Conservation (phyloP, 306 rosid species). For the Amphicarpaea edgeworthii region DNA sequence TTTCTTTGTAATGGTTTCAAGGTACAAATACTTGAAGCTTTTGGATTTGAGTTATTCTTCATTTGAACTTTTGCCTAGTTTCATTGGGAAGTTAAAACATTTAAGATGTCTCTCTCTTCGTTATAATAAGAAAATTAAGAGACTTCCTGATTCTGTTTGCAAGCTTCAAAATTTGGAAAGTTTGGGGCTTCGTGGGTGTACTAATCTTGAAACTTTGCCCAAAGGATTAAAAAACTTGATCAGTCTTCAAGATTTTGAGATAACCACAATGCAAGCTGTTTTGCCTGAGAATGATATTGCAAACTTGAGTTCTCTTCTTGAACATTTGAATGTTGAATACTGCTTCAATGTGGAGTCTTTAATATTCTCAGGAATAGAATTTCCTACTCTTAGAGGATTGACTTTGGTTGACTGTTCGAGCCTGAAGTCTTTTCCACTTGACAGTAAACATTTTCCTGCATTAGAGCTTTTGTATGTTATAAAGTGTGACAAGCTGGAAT, state of each 20-base stretch:
- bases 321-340: neutral
- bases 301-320: neutral
- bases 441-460: no score
- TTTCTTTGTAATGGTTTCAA: neutral
- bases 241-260: neutral
- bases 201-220: neutral
- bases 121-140: no score
- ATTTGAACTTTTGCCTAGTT: no score
- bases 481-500: no score
- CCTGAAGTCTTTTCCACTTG: neutral
- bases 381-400: neutral
- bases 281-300: neutral
- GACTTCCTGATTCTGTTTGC: neutral
- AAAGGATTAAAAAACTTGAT: slow-evolving; percentile 9
- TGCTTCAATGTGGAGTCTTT: neutral
- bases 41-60: no score
- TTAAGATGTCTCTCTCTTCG: no score
- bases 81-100: no score
- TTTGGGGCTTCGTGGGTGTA: neutral
- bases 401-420: neutral
- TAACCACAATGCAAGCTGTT: neutral
- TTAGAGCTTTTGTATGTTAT: no score
- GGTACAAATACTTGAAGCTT: neutral
- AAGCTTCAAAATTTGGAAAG: neutral
- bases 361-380: neutral